A percentile compares a stretch with the other conserved stretches of the same genome.
Conservation (phyloP, 352 stramenopile genomes). For the Phytophthora gonapodyides region DNA sequence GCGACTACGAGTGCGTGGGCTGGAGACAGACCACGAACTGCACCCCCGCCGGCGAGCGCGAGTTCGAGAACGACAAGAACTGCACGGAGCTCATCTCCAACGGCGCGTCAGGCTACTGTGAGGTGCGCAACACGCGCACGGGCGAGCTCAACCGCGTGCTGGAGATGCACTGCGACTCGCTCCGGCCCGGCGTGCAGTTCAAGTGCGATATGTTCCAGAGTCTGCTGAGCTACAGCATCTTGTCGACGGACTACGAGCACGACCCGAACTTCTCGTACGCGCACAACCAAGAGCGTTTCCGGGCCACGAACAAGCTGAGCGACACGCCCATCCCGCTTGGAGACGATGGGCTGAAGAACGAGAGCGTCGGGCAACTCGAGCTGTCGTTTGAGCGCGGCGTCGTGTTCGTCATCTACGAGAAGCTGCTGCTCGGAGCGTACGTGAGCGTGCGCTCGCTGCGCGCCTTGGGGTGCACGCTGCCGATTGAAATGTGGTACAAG, state of each 20-base stretch:
- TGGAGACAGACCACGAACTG: conserved; percentile 63
- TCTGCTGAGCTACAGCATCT: conserved; percentile 57
- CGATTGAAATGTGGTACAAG: conserved; percentile 66
- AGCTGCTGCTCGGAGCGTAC: conserved; percentile 60
- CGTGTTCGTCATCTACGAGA: conserved; percentile 66
- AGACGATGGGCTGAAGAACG: conserved; percentile 33
- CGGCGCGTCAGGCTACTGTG: conserved; percentile 59
- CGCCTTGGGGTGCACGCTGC: conserved; percentile 46
- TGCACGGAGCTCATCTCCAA: conserved; percentile 47
- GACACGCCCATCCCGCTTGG: conserved; percentile 35
- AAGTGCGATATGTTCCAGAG: conserved; percentile 61
- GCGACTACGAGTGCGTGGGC: conserved; percentile 61
- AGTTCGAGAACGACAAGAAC: conserved; percentile 44
- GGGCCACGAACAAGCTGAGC: conserved; percentile 31
- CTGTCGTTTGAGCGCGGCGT: conserved; percentile 52
- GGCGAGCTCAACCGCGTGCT: conserved; percentile 52
- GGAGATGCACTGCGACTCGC: conserved; percentile 67
- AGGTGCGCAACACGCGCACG: conserved; percentile 50
- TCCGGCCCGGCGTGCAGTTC: conserved; percentile 47
- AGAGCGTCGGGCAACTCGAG: conserved; percentile 33
- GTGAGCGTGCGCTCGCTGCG: conserved; percentile 60
- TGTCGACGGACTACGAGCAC: conserved; percentile 59
- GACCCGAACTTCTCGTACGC: conserved; percentile 47
- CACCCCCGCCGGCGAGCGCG: conserved; percentile 41
- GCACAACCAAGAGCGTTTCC: conserved; percentile 32